Conservation (phyloP, 2,329 filamentous ascomycete genomes). For the Fusarium decemcellulare region DNA sequence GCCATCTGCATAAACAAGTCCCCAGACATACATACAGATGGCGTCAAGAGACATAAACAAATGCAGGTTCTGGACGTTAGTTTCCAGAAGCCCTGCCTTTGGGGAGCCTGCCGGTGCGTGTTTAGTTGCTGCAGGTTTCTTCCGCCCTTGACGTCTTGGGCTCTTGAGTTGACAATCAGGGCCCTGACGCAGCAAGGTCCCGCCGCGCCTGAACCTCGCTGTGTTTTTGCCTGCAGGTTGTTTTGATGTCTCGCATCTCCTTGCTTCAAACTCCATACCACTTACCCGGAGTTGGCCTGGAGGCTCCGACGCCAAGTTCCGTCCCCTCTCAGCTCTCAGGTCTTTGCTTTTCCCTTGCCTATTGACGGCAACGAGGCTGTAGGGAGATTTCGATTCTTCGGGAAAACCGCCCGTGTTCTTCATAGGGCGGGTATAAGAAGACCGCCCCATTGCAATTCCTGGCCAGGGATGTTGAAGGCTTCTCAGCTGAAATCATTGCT, state of each 20-base stretch:
- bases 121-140: conserved; percentile 41
- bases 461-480: conserved; percentile 13
- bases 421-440: conserved; percentile 33
- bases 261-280: conserved; percentile 44
- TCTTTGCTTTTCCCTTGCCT: conserved; percentile 35
- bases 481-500: conserved; percentile 24
- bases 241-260: conserved; percentile 45
- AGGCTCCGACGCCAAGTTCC: conserved; percentile 33
- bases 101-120: background rate
- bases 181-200: conserved; percentile 14
- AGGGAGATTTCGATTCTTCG: conserved; percentile 29
- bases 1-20: conserved; percentile 4
- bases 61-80: conserved; percentile 26
- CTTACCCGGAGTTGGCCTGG: conserved; percentile 42
- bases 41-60: conserved; percentile 19
- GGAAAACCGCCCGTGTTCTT: conserved; percentile 19
- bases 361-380: conserved; percentile 35
- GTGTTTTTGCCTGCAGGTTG: conserved; percentile 30
- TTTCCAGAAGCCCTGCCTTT: conserved; percentile 29
- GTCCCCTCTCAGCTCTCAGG: conserved; percentile 21
- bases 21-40: conserved; percentile 28
- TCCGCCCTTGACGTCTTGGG: conserved; percentile 37
- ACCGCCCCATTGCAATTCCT: conserved; percentile 6
- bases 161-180: conserved; percentile 30
- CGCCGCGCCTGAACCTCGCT: background rate